Evolutionary conservation across 169 alveolate genomes (phyloP), one percentile per base, ranked within the genome.

Genomic region (Eimeria praecox): DNA sequence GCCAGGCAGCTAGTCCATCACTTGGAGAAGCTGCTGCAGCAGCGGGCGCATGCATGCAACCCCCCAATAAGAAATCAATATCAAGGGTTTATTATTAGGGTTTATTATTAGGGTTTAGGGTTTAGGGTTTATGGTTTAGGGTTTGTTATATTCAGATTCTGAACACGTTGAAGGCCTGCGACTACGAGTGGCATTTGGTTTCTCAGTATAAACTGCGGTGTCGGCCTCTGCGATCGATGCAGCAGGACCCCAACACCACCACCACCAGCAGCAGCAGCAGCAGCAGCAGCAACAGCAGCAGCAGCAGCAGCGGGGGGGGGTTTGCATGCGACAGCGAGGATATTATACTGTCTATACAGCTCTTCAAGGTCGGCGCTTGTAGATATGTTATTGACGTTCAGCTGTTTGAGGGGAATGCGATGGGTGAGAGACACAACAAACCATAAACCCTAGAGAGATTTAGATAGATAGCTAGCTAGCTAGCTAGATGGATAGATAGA

Each of bases 301-400:
- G 86, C 46, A 16, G 46, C 80, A 22, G 59, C 85, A 88, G 38
- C 83, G 22, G 18, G 0, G 80, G 8, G 59, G 92, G 56, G 54
- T 54, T 54, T 35, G 92, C 78, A 46, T 86, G 92, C 80, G 89
- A 80, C 46, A 80, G 71, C 10, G 95, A 89, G 16, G 92, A 64
- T 40, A 73, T 95, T 38, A 71, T 95, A 27, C 83, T 95, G 80
- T 38, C 94, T 0, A 46, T 95, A 30, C 95, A 90, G 62, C 95
- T 95, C 6, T 88, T 54, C 52, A 89, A 95, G 54, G 66, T 90
- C 59, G 95, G 95, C 75, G 49, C 89, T 40, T n/a, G 97, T 27
- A 94, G 95, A 9, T 95, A 90, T 38, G 64, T 95, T 18, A 83
- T 95, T 69, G 97, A 95, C 64, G 97, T 95, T 0, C 97, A 95